Evolutionary conservation across 305 asterid species (phyloP).

Genomic region (Fraxinus platypoda): DNA sequence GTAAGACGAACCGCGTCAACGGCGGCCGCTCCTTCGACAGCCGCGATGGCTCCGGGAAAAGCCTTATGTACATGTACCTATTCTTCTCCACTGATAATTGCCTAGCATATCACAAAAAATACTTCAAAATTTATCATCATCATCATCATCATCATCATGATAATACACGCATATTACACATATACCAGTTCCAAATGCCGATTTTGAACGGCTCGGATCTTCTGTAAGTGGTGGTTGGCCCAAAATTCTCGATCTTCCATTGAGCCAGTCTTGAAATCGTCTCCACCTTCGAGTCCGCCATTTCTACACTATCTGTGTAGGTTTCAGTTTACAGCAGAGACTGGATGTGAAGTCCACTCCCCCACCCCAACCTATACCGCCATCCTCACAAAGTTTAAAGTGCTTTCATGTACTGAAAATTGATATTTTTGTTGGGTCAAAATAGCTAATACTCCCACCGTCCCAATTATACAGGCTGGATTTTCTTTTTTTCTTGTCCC

Average conservation of each 20-base stretch:
- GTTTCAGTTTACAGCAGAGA: neutral
- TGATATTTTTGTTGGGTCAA: too few species aligned
- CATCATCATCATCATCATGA: neutral
- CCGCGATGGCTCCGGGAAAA: slow-evolving; percentile 79
- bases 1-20: slow-evolving; percentile 62
- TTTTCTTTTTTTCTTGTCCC: too few species aligned
- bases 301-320: neutral
- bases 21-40: slow-evolving; percentile 79
- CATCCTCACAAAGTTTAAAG: neutral
- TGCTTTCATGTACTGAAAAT: too few species aligned
- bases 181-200: slow-evolving; percentile 91
- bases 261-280: slow-evolving; percentile 87
- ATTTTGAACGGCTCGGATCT: slow-evolving; percentile 91
- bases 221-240: slow-evolving; percentile 65
- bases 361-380: neutral
- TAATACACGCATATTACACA: neutral
- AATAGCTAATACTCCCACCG: too few species aligned
- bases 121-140: neutral
- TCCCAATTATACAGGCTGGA: too few species aligned
- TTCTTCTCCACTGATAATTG: slow-evolving; percentile 80
- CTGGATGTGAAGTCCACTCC: neutral
- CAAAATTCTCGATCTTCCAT: slow-evolving; percentile 84
- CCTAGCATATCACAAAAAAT: slow-evolving; percentile 36
- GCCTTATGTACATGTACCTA: slow-evolving; percentile 67
- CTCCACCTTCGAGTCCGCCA: slow-evolving; percentile 17